Base-by-base conservation (phyloP, 2,329 filamentous ascomycete genomes). In the Colletotrichum navitas region DNA sequence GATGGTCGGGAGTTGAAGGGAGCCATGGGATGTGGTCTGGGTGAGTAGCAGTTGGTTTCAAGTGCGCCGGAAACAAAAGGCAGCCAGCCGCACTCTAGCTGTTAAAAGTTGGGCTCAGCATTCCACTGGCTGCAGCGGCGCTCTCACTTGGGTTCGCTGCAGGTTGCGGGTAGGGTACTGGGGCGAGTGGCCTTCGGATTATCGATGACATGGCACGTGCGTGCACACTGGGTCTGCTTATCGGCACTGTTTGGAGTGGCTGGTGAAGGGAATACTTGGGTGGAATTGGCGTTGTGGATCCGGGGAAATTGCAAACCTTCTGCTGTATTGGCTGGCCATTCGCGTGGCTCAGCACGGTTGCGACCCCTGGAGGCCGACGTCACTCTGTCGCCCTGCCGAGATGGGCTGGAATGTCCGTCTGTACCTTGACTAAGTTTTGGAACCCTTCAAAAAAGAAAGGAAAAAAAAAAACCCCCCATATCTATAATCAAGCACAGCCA, bases 71-170 rank as follows among this genome's bases (percentile, higher is more conserved):
- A 63, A 72, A 72, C 66, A 64, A 60, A 70, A 52, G 41, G 66
- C 67, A 66, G 66, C 43, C 60, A 66, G 66, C 43, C 60, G 51
- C 49, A 60, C 56, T 45, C 63, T 55, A 71, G 61, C 70, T 71
- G 56, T 66, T 61, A 71, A 62, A 62, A 71, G 65, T 71, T 71
- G 62, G 70, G 66, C 70, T 63, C 66, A 72, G 66, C 61, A 71
- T 72, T 72, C 70, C 70, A 51, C 66, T 66, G 54, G 62, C 41
- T 24, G 60, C 52, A 41, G 49, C 34, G 51, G 60, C n/a, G 21
- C 49, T 41, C 39, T 63, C 39, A 41, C 43, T 55, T 45, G n/a
- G 51, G 66, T 43, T 55, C 39, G 58, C 65, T 68, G 59, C 68
- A 63, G 54, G 49, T 41, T 60, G 49, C 62, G 62, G 62, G 63